Evolutionary conservation across 2,329 filamentous ascomycete species (phyloP), one percentile per base, ranked within the genome.

Genomic region (Zymoseptoria ardabiliae): DNA sequence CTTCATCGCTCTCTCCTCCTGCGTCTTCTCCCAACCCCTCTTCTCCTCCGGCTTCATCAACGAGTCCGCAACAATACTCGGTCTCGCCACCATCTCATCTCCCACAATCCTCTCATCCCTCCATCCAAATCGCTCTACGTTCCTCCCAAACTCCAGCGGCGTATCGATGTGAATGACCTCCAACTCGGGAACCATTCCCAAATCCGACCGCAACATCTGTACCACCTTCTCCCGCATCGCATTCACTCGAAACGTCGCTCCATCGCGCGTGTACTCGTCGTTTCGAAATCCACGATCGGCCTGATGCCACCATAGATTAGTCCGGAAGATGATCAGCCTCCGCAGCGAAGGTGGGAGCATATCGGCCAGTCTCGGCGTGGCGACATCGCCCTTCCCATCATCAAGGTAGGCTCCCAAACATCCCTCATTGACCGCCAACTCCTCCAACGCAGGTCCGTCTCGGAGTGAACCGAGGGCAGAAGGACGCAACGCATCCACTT

Each of bases 241-340:
- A 41, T 58, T 23, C 22, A 58, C 50, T 17, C 48, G 9, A 20
- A 50, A 58, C 2, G 22, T 41, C 11, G 54, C 35, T 6, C 51
- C 56, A 22, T 58, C 41, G n/a, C 22, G 28, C 1, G 50, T 21
- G 21, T 53, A 53, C 25, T 41, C 28, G 30, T 25, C 19, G 19
- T 8, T 19, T 56, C 10, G 8, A 20, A 45, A 48, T 13, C 56
- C 56, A 11, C 11, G 11, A 19, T 58, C 56, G 22, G 20, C 41
- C 4, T 58, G 50, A 19, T 58, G 35, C 56, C 56, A 54, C 51
- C 56, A 58, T 21, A 35, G 56, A 30, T 54, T 58, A n/a, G 28
- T 49, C 20, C 56, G 56, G 13, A 58, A 58, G 1, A 54, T 50
- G 50, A n/a, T 41, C 13, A 58, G 56, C 2, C 30, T 28, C 21